Evolutionary conservation across 2,329 filamentous ascomycete genomes (phyloP), one percentile per base, ranked within the genome.

Genomic region (Tympanopsis confertula): DNA sequence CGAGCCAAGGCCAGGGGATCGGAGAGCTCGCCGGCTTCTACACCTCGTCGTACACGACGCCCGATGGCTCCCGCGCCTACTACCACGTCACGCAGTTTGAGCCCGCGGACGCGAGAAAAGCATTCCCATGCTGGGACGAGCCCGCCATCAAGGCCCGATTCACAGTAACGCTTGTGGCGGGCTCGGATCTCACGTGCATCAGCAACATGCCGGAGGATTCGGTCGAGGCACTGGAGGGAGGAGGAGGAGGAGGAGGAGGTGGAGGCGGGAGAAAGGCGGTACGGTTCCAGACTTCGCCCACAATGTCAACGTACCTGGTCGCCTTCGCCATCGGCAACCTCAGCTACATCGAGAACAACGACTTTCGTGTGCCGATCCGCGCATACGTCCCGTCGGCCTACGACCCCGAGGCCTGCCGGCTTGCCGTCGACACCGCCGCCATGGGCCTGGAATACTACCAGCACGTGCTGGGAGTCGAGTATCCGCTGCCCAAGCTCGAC

Each of bases 1-100:
- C n/a, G n/a, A n/a, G n/a, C n/a, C n/a, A n/a, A n/a, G n/a, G n/a
- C n/a, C n/a, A n/a, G n/a, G n/a, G n/a, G n/a, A n/a, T n/a, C n/a
- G n/a, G n/a, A n/a, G n/a, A n/a, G n/a, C n/a, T n/a, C n/a, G n/a
- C n/a, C n/a, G n/a, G n/a, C n/a, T n/a, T n/a, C n/a, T n/a, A n/a
- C n/a, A n/a, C n/a, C n/a, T n/a, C n/a, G n/a, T n/a, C n/a, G n/a
- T n/a, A n/a, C n/a, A n/a, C n/a, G n/a, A n/a, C n/a, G n/a, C n/a
- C n/a, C n/a, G n/a, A n/a, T n/a, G n/a, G n/a, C n/a, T n/a, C n/a
- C n/a, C n/a, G n/a, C n/a, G n/a, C n/a, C n/a, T n/a, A n/a, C n/a
- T n/a, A n/a, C n/a, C n/a, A n/a, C n/a, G n/a, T n/a, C n/a, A 78
- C 78, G 10, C 77, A 82, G 61, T 81, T 83, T 69, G 78, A 83